Evolutionary conservation across 805 yeast species (phyloP), one percentile per base, ranked within the genome.

Genomic region (Lipomyces starkeyi): DNA sequence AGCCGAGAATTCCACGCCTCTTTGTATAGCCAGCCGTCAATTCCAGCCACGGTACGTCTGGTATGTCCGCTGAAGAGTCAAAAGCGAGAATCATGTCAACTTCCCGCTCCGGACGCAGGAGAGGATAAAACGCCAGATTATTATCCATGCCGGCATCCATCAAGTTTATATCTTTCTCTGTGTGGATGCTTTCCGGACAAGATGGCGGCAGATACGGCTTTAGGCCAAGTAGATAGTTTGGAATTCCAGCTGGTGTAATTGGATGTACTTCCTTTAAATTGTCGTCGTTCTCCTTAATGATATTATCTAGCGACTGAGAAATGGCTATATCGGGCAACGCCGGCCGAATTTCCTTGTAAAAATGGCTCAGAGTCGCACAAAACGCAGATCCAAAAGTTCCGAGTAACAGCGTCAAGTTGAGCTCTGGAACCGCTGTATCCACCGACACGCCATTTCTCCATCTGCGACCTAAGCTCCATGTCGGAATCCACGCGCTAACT

Each of bases 61-160:
- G 63, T 25, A 73, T 78, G 64, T 78, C 75, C 3, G 81, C 82
- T 2, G 86, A 83, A 74, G 84, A 84, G 75, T 88, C 93, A 66
- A 82, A 83, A 0, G 91, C 87, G 69, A 88, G 80, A 5, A 88
- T 78, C 27, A 86, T 80, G 76, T 88, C 93, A 20, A 88, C 79
- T 25, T 81, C 76, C 72, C 93, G 79, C 54, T 83, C 82, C 3
- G 84, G 83, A 67, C 87, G 87, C 22, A 88, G 71, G 63, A 89
- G 79, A 3, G 91, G 89, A 47, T 83, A 79, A 34, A 86, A 75
- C 0, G 92, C 75, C 40, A 73, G 66, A 52, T 73, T 73, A 61
- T 73, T 73, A 43, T 67, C 74, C 75, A 73, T 71, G 20, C 75
- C 75, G 13, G 75, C 75, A 59, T 73, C 75, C 75, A 73, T 73